Percentiles rank a stretch among this genome's conserved stretches.
These are phyloP conservation scores for Aquilaria yunnanensis DNA, from an alignment of 345 rosid genomes.

Conservation along the genomic window DNA sequence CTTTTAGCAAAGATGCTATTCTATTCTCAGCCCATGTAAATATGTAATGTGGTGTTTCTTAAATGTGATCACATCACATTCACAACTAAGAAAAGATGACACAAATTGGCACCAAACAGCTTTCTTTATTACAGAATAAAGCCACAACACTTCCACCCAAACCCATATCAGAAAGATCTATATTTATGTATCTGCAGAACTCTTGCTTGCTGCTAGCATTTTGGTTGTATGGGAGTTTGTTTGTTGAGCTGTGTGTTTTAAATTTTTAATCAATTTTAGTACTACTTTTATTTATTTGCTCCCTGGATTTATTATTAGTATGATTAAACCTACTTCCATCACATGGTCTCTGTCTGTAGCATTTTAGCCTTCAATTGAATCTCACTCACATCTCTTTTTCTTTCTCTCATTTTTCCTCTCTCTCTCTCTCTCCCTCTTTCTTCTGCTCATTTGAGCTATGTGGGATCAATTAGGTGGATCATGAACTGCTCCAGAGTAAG, in stretches of 20 bases:
- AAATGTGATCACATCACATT: constrained; percentile 19
- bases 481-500: constrained; percentile 34
- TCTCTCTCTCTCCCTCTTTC: not conserved
- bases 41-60: constrained; percentile 14
- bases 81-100: not conserved
- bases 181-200: constrained; percentile 11
- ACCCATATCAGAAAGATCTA: constrained; percentile 7
- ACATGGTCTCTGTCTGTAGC: constrained; percentile 38
- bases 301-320: too few species aligned
- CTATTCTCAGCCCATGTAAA: constrained; percentile 5
- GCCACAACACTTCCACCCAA: constrained; percentile 5
- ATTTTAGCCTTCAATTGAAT: constrained; percentile 16
- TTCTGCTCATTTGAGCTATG: constrained; percentile 22
- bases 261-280: too few species aligned
- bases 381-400: constrained; percentile 22
- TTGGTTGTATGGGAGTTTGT: constrained; percentile 20
- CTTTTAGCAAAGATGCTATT: constrained; percentile 62
- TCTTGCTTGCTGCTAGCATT: constrained; percentile 12
- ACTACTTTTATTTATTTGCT: too few species aligned
- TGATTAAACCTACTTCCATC: constrained; percentile 15
- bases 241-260: constrained; percentile 41
- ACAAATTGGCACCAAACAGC: too few species aligned
- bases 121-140: not conserved
- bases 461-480: constrained; percentile 30
- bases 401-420: not conserved